Base-by-base conservation (phyloP, 2,329 filamentous ascomycete genomes). In the Dactylellina cionopaga region DNA sequence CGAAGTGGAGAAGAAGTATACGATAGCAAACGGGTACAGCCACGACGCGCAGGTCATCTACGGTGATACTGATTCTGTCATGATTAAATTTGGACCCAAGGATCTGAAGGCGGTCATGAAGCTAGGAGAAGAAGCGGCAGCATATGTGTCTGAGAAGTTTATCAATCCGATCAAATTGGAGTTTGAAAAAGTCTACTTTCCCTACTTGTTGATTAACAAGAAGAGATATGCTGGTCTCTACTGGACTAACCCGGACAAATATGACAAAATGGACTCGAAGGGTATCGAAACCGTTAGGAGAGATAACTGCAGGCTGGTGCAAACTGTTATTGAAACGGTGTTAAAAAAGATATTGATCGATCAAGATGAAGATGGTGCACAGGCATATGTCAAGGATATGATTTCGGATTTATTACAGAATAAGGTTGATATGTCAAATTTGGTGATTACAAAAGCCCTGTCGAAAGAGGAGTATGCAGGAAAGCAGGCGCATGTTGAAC, bases 251-350 rank as follows among this genome's bases (percentile, higher is more conserved):
- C 88, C 94, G 0, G 87, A 94, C 41, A 97, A 96, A 81, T 95
- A 90, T 80, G 96, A 99, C 85, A 99, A 98, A 84, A 99, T 99
- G 96, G 95, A 99, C 81, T 98, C 92, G 71, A 99, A 99, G 81
- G 95, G 95, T 85, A 98, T 99, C 76, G 95, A 99, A 82, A 99
- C 95, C 2, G 96, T 99, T 47, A 90, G 95, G 76, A 86, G 95
- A 85, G 95, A 99, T 80, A 99, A 99, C 79, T 99, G 95, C 79
- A 85, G 95, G 56, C 83, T 99, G 70, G 95, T 98, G 13, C 94
- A 98, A 81, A 97, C 91, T 2, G 95, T 98, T 69, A 98, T 99
- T 78, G 95, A 99, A 81, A 98, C 95, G 63, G 94, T 96, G 19
- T 82, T 99, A 75, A 87, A 92, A 76, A 98, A 97, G 89, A 92